phyloP scores from a whole-genome alignment of 352 stramenopile species.

The Saprolegnia diclina region DNA sequence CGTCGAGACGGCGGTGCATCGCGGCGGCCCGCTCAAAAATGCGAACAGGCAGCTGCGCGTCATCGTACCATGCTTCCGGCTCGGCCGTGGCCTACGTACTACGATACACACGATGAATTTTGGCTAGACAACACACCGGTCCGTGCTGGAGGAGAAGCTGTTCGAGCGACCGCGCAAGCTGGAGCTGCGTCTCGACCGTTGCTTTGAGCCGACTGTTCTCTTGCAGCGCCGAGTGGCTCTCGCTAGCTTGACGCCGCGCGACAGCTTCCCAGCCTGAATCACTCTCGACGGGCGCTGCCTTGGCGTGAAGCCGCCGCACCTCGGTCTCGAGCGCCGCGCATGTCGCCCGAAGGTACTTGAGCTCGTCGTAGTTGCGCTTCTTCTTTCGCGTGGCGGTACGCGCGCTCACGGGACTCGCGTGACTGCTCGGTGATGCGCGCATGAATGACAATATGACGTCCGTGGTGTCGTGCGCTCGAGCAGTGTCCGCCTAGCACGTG shows the following conservation, averaged over 20 bases:
- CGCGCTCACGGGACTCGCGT: background rate
- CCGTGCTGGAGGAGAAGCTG: background rate
- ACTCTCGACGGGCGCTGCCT: background rate
- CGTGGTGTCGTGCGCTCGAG: too few species aligned
- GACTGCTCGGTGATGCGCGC: too few species aligned
- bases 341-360: background rate
- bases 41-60: background rate
- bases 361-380: slow-evolving; percentile 7
- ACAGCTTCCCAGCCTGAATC: slow-evolving; percentile 2
- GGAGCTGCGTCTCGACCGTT: background rate
- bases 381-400: background rate
- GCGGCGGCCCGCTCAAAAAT: background rate
- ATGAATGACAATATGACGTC: too few species aligned
- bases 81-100: too few species aligned
- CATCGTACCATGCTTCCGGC: background rate
- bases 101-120: too few species aligned
- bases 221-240: background rate
- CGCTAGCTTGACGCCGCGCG: background rate
- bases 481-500: too few species aligned
- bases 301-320: background rate
- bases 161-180: background rate
- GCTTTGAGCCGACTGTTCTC: background rate
- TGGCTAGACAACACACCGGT: background rate
- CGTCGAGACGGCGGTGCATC: background rate
- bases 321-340: background rate